Evolutionary conservation across 345 rosid species (phyloP), one percentile per base, ranked within the genome.

Genomic region (Gossypium stocksii): DNA sequence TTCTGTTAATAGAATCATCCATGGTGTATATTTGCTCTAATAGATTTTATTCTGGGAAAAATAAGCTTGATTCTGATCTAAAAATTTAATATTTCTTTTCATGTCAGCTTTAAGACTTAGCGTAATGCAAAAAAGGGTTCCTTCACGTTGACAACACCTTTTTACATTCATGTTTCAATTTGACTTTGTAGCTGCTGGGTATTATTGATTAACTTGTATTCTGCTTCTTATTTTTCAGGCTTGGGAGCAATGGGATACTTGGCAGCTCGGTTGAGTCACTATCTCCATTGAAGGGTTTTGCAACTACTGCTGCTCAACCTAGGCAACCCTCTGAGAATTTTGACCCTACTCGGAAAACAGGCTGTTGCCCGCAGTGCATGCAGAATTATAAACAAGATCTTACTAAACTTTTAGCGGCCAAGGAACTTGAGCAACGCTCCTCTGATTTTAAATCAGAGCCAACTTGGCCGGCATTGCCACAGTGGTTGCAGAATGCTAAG

Each of bases 401-500:
- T 0, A 88, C 85, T 8, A 86, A 76, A 59, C 44, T 87, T n/a
- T 44, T 67, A n/a, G 76, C 75, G 13, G 72, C 83, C 11, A 72
- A 81, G 49, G 89, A 80, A 44, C 53, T 73, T 9, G 89, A 95
- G 56, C 87, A 73, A 60, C 51, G 87, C 15, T 72, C 80, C 56
- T 74, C 87, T 2, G 89, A 82, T 76, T 69, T 80, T 72, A 91
- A 77, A 72, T 62, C 84, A 58, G 84, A 92, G 79, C 81, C 88
- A 73, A 68, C 77, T 58, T 75, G 75, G 65, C 80, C 85, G 12
- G 69, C 81, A 56, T 83, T 87, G 80, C 97, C 94, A 29, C 86
- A 73, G 66, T 95, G 99, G 99, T 73, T 95, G 83, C 90, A 86
- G 76, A 88, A 79, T 74, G 98, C 94, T 46, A 90, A 87, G 83